These are phyloP conservation scores for Allantophomopsis cytisporea DNA, from an alignment of 2,329 filamentous ascomycete species.

Conservation along the genomic window DNA sequence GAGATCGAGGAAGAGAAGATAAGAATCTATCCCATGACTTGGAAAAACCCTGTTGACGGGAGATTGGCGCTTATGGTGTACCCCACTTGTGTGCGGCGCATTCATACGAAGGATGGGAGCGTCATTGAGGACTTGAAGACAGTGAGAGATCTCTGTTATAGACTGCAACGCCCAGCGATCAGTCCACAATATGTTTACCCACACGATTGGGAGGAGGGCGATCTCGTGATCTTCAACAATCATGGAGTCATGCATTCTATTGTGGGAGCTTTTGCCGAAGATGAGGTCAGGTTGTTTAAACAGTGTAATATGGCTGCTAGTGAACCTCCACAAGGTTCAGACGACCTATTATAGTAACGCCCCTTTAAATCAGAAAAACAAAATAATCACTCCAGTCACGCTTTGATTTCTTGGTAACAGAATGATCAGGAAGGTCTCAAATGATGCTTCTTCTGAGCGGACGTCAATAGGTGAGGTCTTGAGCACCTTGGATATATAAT, in stretches of 20 bases:
- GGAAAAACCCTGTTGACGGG: conserved; percentile 62
- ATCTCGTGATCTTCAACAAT: conserved; percentile 20
- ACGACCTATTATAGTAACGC: conserved; percentile 9
- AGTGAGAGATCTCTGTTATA: conserved; percentile 13
- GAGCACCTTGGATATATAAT: too few species aligned
- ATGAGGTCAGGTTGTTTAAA: conserved; percentile 16
- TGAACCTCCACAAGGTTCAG: not conserved
- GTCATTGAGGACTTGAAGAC: conserved; percentile 22
- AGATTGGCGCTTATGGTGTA: conserved; percentile 60
- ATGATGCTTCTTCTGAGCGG: too few species aligned
- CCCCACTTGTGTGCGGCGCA: conserved; percentile 54
- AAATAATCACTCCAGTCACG: too few species aligned
- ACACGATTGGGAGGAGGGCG: conserved; percentile 16
- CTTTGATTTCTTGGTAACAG: too few species aligned
- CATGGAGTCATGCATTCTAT: conserved; percentile 19
- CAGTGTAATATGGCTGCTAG: conserved; percentile 13
- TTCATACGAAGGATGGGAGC: conserved; percentile 52
- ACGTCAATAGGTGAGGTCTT: too few species aligned
- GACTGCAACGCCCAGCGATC: conserved; percentile 13
- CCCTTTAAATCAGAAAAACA: not conserved
- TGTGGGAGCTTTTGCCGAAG: conserved; percentile 13
- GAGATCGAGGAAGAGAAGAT: conserved; percentile 52
- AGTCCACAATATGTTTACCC: conserved; percentile 18
- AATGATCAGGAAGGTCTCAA: too few species aligned
- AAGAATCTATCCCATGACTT: conserved; percentile 62